Percentiles rank a stretch among this genome's conserved stretches.
These are phyloP conservation scores for Orychophragmus violaceus DNA, from an alignment of 345 rosid genomes.

Conservation along the genomic window DNA sequence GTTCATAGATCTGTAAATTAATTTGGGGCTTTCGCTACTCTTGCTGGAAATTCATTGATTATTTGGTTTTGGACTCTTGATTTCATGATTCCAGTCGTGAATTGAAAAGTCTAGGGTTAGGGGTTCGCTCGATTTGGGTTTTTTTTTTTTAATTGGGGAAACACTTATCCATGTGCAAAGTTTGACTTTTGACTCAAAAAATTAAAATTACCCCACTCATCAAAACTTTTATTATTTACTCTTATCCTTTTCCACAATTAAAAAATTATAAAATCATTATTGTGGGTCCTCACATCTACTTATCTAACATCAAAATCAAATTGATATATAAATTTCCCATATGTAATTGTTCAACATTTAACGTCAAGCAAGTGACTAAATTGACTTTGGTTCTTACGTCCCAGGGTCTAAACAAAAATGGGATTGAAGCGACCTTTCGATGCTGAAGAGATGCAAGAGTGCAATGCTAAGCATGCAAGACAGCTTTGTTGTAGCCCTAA, in stretches of 20 bases:
- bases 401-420: slow-evolving; percentile 24
- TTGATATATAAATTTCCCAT: neutral
- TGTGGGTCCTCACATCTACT: neutral
- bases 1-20: slow-evolving; percentile 17
- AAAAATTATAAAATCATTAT: neutral
- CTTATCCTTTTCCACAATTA: neutral
- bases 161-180: neutral
- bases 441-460: slow-evolving; percentile 43
- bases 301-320: neutral
- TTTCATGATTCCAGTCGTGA: slow-evolving; percentile 19
- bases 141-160: slow-evolving; percentile 22
- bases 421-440: slow-evolving; percentile 49
- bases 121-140: slow-evolving; percentile 24
- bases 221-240: neutral
- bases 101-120: slow-evolving; percentile 40
- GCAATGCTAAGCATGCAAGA: slow-evolving; percentile 42
- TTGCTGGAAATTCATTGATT: neutral
- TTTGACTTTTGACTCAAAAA: slow-evolving; percentile 4
- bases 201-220: neutral
- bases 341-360: neutral
- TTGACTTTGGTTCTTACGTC: slow-evolving; percentile 10
- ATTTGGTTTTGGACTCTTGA: neutral
- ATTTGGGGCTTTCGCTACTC: slow-evolving; percentile 9
- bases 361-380: too few relatives aligned
- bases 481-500: slow-evolving; percentile 29